phyloP scores from a whole-genome alignment of 257 asterid genomes.

The Salvia rosmarinus region DNA sequence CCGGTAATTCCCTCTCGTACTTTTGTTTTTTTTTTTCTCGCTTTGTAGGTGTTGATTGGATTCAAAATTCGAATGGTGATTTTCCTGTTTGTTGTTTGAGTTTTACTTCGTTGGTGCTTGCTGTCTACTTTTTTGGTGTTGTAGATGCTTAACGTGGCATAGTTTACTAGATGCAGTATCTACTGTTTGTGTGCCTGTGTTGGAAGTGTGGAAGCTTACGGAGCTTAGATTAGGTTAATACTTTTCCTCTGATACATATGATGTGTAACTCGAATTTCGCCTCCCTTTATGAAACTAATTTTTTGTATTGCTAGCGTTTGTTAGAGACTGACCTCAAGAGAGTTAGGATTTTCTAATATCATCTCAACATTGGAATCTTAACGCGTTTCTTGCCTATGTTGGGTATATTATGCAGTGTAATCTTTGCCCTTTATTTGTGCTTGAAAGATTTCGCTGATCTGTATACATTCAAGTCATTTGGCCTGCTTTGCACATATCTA shows the following conservation, averaged over 20 bases:
- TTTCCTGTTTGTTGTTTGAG: neutral
- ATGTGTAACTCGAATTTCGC: neutral
- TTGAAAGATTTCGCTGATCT: neutral
- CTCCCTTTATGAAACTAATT: neutral
- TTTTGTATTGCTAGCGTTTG: neutral
- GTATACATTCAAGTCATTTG: neutral
- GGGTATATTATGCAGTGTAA: neutral
- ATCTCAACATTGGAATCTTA: neutral
- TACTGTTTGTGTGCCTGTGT: neutral
- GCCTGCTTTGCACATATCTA: neutral
- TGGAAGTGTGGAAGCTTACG: neutral
- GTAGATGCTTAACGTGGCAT: neutral
- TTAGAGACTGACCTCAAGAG: neutral
- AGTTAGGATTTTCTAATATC: neutral
- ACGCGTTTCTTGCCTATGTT: neutral
- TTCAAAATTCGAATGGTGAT: neutral
- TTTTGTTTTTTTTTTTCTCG: neutral
- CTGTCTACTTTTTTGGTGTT: neutral
- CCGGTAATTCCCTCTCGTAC: constrained; percentile 13
- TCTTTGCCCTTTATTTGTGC: neutral
- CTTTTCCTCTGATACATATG: neutral
- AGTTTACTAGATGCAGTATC: neutral
- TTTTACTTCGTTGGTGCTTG: neutral
- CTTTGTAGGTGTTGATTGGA: neutral
- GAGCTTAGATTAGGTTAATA: neutral